Evolutionary conservation across 768 basidiomycete genomes (phyloP).

Genomic region (Nidularia pulvinata): DNA sequence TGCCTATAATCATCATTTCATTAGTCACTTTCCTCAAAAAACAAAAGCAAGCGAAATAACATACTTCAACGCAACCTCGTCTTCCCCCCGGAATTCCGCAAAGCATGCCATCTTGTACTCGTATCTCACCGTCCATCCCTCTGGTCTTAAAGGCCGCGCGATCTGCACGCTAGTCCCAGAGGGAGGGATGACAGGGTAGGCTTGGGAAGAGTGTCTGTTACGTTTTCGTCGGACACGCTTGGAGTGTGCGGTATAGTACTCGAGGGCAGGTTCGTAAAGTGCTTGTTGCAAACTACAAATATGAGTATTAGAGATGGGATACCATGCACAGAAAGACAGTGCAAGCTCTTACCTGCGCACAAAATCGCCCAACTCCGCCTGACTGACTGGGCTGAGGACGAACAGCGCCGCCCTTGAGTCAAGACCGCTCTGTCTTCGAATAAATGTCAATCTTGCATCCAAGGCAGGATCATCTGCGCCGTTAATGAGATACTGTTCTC

Average conservation of each 20-base stretch:
- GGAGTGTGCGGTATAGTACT: constrained; percentile 92
- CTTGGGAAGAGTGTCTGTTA: constrained; percentile 70
- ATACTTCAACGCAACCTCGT: constrained; percentile 91
- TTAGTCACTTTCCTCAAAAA: constrained; percentile 8
- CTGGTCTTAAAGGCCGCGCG: constrained; percentile 67
- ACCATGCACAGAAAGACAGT: background rate
- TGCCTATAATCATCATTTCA: constrained; percentile 49
- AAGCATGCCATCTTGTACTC: constrained; percentile 98
- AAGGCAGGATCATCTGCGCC: constrained; percentile 78
- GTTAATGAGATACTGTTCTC: background rate
- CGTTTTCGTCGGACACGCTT: constrained; percentile 92
- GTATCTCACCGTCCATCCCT: constrained; percentile 96
- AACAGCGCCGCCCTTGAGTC: constrained; percentile 94
- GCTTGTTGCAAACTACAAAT: constrained; percentile 78
- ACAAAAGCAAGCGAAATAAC: constrained; percentile 15
- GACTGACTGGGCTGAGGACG: constrained; percentile 90
- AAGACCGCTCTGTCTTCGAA: constrained; percentile 85
- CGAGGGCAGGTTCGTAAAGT: constrained; percentile 84
- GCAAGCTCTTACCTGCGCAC: constrained; percentile 60
- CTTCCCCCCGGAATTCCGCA: constrained; percentile 92
- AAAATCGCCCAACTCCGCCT: constrained; percentile 87
- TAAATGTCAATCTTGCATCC: constrained; percentile 82
- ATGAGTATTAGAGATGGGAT: constrained; percentile 2
- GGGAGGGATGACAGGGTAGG: constrained; percentile 50
- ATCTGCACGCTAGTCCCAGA: constrained; percentile 38